Conservation (phyloP, 345 rosid genomes). For the Excoecaria agallocha region DNA sequence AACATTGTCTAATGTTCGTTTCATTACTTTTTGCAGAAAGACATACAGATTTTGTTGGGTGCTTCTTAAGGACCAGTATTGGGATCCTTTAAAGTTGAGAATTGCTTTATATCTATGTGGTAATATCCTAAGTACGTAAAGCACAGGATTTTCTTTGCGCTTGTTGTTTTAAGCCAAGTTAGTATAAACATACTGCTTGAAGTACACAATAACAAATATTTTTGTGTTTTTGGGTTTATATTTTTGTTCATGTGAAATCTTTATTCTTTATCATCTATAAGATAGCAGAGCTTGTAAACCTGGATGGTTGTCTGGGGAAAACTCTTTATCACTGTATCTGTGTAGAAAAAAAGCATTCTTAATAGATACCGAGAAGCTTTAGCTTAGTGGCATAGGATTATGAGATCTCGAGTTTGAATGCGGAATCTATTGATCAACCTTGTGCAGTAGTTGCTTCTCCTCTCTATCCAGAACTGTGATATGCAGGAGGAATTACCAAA, state of each 20-base stretch:
- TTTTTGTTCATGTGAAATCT: background rate
- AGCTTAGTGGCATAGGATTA: too few relatives aligned
- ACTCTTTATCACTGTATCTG: too few relatives aligned
- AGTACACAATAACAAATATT: background rate
- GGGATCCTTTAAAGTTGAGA: background rate
- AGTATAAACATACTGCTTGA: background rate
- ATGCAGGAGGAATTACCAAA: too few relatives aligned
- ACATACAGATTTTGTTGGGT: constrained; percentile 54
- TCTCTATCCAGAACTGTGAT: too few relatives aligned
- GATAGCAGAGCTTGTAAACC: too few relatives aligned
- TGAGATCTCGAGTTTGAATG: too few relatives aligned
- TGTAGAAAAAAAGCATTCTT: too few relatives aligned
- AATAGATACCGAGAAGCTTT: too few relatives aligned
- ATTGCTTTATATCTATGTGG: background rate
- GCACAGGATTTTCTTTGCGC: background rate
- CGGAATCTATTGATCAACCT: too few relatives aligned
- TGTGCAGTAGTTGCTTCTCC: too few relatives aligned
- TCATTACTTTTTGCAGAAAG: constrained; percentile 49
- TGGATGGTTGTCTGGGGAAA: too few relatives aligned
- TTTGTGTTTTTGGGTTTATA: background rate
- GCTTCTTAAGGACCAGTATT: constrained; percentile 38
- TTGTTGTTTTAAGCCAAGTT: background rate
- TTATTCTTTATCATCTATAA: too few relatives aligned
- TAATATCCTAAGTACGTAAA: background rate
- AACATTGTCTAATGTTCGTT: background rate